These are phyloP conservation scores for Bryoerythrophyllum caledonicum DNA, from an alignment of 225 moss, liverwort and hornwort species.

Conservation along the genomic window DNA sequence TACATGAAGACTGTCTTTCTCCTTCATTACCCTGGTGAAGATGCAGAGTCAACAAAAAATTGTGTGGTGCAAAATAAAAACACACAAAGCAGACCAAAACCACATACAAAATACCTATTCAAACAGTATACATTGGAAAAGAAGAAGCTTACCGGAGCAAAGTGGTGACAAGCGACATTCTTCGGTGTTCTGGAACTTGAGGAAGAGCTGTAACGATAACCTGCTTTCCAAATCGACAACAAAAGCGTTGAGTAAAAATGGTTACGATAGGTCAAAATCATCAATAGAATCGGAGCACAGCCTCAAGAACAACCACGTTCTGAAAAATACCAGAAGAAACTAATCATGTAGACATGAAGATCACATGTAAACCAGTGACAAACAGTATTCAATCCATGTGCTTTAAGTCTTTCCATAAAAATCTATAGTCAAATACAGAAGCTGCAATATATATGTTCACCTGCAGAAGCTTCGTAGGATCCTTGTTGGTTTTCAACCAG, in stretches of 20 bases:
- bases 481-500: constrained; percentile 74
- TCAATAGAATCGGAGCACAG: neutral
- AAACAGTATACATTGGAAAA: neutral
- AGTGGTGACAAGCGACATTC: constrained; percentile 80
- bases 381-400: neutral
- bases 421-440: neutral
- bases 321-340: neutral
- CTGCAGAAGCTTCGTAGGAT: constrained; percentile 70
- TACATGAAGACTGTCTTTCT: constrained; percentile 68
- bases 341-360: neutral
- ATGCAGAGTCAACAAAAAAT: neutral
- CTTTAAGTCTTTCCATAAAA: neutral
- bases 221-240: constrained; percentile 41
- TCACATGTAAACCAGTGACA: constrained; percentile 1
- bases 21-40: constrained; percentile 66
- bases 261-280: neutral
- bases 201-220: constrained; percentile 81
- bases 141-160: constrained; percentile 60
- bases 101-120: constrained; percentile 4
- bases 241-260: neutral
- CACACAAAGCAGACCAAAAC: neutral
- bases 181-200: constrained; percentile 74
- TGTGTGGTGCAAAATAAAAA: neutral
- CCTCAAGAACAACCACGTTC: neutral
- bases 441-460: constrained; percentile 30